Evolutionary conservation across 2,329 filamentous ascomycete species (phyloP), one percentile per base, ranked within the genome.

Genomic region (Diplodia sapinea): DNA sequence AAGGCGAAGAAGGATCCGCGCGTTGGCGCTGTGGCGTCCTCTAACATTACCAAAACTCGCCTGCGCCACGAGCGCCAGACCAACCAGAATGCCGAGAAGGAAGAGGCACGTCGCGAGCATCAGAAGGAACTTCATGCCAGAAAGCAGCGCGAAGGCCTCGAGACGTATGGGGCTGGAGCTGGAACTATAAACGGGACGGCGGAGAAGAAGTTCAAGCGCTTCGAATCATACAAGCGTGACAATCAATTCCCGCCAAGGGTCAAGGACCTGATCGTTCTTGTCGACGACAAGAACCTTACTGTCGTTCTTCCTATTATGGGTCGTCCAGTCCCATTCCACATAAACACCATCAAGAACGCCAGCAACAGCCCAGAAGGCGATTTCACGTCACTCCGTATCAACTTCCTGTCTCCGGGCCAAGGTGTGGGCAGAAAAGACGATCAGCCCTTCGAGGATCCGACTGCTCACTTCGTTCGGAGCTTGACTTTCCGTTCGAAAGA

Each of bases 191-290:
- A 97, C 74, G 95, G 94, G 40, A 89, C 89, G n/a, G 91, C 95
- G 72, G 91, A 96, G 78, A 98, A 98, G 85, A 96, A 94, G 81
- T 98, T 99, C 85, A 98, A 98, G 83, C 92, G 93, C 67, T 99
- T 98, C 76, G 95, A 99, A 79, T 99, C 95, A 0, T 99, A 99
- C 83, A 99, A 98, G 84, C 89, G 94, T 69, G 95, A 98, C 78
- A 97, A 96, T 73, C 94, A 98, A 79, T 88, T 99, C 65, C 95
- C 95, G 1, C 77, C 86, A 15, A 90, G 89, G 75, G 89, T 96
- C 71, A 91, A 91, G 77, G 94, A 97, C 73, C 84, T 98, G 67
- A 89, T 92, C 70, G 93, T 99, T 70, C 87, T 97, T 26, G 93
- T 98, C 15, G 95, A 99, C 76, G 86, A 88, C 72, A 98, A 97